Conservation (phyloP, 352 stramenopile genomes). For the Plasmopara halstedii region DNA sequence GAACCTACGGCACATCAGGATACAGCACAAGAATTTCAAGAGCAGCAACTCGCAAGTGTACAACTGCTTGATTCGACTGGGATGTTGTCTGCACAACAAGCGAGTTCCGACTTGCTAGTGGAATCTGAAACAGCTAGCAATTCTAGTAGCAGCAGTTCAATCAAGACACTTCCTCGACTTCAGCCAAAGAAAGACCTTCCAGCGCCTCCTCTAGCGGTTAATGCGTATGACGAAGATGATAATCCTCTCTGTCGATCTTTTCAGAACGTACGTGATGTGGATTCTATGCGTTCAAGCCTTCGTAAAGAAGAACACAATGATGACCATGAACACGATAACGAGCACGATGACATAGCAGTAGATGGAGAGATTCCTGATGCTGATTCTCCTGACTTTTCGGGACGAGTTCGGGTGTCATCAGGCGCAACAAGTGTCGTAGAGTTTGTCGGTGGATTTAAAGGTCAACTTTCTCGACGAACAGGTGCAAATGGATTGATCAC, state of each 20-base stretch:
- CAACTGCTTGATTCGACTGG: slow-evolving; percentile 14
- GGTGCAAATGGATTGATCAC: slow-evolving; percentile 31
- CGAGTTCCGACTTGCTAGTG: slow-evolving; percentile 6
- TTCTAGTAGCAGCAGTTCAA: slow-evolving; percentile 9
- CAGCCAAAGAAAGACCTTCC: slow-evolving; percentile 19
- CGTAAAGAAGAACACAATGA: slow-evolving; percentile 15
- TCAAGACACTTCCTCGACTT: slow-evolving; percentile 19
- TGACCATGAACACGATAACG: slow-evolving; percentile 12
- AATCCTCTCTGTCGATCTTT: slow-evolving; percentile 42
- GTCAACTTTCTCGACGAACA: slow-evolving; percentile 33
- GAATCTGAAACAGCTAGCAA: slow-evolving; percentile 1
- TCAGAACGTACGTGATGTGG: slow-evolving; percentile 44
- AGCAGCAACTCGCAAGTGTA: slow-evolving; percentile 1
- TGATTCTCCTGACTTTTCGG: slow-evolving; percentile 17
- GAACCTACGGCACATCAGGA: slow-evolving; percentile 14
- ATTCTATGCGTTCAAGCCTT: slow-evolving; percentile 22
- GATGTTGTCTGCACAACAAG: slow-evolving; percentile 9
- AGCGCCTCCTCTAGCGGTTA: slow-evolving; percentile 6
- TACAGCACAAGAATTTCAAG: slow-evolving; percentile 2
- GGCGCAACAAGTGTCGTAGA: slow-evolving; percentile 42
- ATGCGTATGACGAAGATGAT: slow-evolving; percentile 44
- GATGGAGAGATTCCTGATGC: slow-evolving; percentile 16
- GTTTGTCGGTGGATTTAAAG: slow-evolving; percentile 64
- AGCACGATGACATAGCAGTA: slow-evolving; percentile 10
- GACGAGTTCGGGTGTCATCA: slow-evolving; percentile 32